Evolutionary conservation across 2,329 filamentous ascomycete genomes (phyloP).

Genomic region (Neofusicoccum umdonicola): DNA sequence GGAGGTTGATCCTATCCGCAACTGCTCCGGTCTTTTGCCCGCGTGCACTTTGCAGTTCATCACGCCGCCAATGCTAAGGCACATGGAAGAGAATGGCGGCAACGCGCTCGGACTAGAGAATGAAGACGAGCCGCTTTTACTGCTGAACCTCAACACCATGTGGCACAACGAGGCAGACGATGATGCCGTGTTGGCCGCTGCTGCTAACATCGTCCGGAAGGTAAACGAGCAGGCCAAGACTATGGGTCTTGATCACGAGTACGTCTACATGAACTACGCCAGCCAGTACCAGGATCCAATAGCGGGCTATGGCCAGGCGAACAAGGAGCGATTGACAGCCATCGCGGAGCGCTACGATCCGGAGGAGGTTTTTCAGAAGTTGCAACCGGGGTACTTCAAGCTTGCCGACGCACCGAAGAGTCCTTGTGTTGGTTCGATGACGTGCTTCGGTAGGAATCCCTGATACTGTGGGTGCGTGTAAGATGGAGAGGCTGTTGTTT

Average conservation of each 20-base stretch:
- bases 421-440: background rate
- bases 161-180: conserved; percentile 29
- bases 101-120: conserved; percentile 31
- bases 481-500: background rate
- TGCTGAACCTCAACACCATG: conserved; percentile 23
- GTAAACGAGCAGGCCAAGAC: conserved; percentile 18
- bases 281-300: conserved; percentile 44
- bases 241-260: conserved; percentile 31
- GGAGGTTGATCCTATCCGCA: conserved; percentile 22
- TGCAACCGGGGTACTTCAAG: conserved; percentile 47
- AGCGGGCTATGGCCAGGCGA: conserved; percentile 41
- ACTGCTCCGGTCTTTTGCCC: conserved; percentile 23
- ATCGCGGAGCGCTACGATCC: conserved; percentile 44
- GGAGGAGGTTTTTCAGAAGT: conserved; percentile 37
- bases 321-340: conserved; percentile 31
- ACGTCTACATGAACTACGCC: conserved; percentile 51
- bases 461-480: background rate
- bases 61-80: conserved; percentile 24
- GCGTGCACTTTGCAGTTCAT: conserved; percentile 29
- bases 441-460: background rate
- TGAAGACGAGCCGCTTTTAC: conserved; percentile 24
- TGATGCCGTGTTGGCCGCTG: conserved; percentile 22
- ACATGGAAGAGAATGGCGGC: conserved; percentile 26
- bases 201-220: conserved; percentile 22
- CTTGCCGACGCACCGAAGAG: conserved; percentile 25